Conservation (phyloP, 345 rosid species). For the Citrus medica region DNA sequence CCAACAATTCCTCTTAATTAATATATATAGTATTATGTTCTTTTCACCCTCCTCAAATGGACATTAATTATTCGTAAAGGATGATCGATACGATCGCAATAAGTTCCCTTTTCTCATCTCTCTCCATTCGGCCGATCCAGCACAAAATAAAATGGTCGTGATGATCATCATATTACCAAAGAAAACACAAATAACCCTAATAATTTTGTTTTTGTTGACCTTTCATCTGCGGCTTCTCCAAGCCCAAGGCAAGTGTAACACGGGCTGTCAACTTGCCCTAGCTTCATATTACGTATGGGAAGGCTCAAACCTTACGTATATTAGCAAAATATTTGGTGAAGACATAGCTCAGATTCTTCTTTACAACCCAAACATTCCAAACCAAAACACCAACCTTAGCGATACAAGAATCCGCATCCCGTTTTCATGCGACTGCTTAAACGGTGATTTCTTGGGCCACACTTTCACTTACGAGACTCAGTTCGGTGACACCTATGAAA, state of each 20-base stretch:
- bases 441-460: slow-evolving; percentile 46
- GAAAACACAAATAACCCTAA: neutral
- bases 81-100: neutral
- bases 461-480: slow-evolving; percentile 35
- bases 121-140: neutral
- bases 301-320: slow-evolving; percentile 39
- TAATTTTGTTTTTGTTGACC: neutral
- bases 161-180: neutral
- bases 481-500: slow-evolving; percentile 27
- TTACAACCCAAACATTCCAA: slow-evolving; percentile 29
- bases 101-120: neutral
- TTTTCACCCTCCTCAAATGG: neutral
- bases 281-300: slow-evolving; percentile 40
- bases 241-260: slow-evolving; percentile 31
- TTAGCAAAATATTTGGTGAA: slow-evolving; percentile 27
- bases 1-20: slow-evolving; percentile 1
- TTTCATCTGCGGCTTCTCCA: slow-evolving; percentile 11
- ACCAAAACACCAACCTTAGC: slow-evolving; percentile 12
- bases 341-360: slow-evolving; percentile 23
- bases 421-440: slow-evolving; percentile 45
- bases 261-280: slow-evolving; percentile 38
- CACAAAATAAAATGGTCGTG: neutral
- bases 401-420: slow-evolving; percentile 35
- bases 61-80: too few species aligned
- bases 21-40: neutral